Base-by-base conservation (phyloP, 2,329 filamentous ascomycete genomes). In the Raffaelea deltoideospora region DNA sequence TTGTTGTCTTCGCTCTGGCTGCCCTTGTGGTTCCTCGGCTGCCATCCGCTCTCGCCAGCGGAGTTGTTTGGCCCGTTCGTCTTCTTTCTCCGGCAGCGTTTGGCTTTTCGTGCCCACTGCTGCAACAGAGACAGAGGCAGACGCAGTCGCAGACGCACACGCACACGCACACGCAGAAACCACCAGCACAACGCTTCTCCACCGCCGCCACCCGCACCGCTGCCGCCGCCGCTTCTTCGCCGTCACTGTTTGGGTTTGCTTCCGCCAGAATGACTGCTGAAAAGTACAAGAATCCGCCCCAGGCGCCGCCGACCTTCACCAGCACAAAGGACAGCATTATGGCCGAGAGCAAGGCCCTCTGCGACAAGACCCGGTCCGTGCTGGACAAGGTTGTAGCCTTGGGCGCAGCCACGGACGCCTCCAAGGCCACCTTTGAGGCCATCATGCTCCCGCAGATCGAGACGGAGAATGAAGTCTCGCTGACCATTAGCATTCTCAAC, bases 301-400 rank as follows among this genome's bases (percentile, higher is more conserved):
- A 88, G 63, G 65, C 76, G 29, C 82, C 83, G 39, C 81, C 82
- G 37, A 67, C 76, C 52, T 90, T 88, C 60, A 83, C 70, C 3
- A 78, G 77, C 47, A 86, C 80, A 33, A 72, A 78, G 44, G 68
- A 78, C 41, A 72, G 69, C 46, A 69, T 90, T 45, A 57, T 82
- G 30, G 62, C 65, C 42, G 76, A 80, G 47, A 76, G 80, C 34
- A 73, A 82, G 58, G 61, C 61, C 38, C 57, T 82, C 37, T 79
- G 80, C 48, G 70, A 75, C 32, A 57, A 57, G 31, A 79, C 70
- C 33, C 74, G 79, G 45, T 56, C 60, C 17, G 54, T 81, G 18
- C 65, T 83, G 44, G 79, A 88, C 60, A 65, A 65, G 47, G 62
- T 87, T 26, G 79, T 76, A 6, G 68, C 69, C 42, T 63, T 73